Evolutionary conservation across 1,139 yeast genomes (phyloP), one percentile per base, ranked within the genome.

Genomic region (Saccharomyces hybrid): DNA sequence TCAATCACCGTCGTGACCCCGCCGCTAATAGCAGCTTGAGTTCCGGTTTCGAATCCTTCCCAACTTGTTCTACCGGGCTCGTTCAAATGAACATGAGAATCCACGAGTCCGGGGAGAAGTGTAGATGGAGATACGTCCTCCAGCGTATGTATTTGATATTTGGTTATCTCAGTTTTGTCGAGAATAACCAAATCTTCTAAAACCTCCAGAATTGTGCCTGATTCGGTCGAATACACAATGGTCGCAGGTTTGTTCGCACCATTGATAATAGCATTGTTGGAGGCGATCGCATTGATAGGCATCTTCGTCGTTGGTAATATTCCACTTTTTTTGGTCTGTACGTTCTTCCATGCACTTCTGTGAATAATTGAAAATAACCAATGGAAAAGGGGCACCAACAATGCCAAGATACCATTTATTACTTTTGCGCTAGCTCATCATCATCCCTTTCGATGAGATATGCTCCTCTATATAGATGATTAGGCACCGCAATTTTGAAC

Each of bases 1-100:
- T 91, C 98, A 30, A 91, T 81, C 13, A 91, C 95, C 0, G 97
- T 89, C 23, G 98, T 91, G 50, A 91, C 97, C 57, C 98, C 98
- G 28, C 98, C 98, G 5, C 91, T 78, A 1, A 95, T 95, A 1
- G 97, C 97, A 2, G 96, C 86, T 66, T 84, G 84, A 1, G 97
- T 90, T 0, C 97, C 97, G 0, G 95, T 85, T 50, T 83, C 95
- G 69, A 90, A 90, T 0, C 97, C 97, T 72, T 90, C 97, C 97
- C 97, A 90, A 58, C 88, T 95, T 0, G 96, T 89, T 62, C 97
- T 75, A 4, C 97, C 97, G 0, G 97, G 97, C 71, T 90, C 97
- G 70, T 90, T 90, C 63, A 90, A 75, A 67, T 90, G 97, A 32
- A 90, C 97, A 69, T 91, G 98, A 8, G 96, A 80, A 67, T 91